Percentiles rank a stretch among this genome's conserved stretches.
These are phyloP conservation scores for Tricholoma sp. DNA, from an alignment of 768 basidiomycete species.

Conservation along the genomic window DNA sequence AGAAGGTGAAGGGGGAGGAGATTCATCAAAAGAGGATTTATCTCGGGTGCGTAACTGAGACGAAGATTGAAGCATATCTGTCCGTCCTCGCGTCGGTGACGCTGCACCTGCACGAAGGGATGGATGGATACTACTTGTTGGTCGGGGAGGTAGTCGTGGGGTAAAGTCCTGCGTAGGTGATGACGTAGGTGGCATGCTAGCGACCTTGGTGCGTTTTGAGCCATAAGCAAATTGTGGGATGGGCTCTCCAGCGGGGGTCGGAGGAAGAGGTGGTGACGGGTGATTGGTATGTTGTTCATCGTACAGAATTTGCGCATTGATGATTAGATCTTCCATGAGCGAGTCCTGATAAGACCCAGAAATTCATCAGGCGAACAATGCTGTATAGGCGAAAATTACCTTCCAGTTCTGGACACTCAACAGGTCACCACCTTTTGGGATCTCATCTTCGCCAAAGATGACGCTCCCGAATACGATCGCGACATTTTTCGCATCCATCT, in stretches of 20 bases:
- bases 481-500: conserved; percentile 92
- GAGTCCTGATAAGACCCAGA: conserved; percentile 28
- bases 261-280: conserved; percentile 66
- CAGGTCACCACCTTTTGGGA: conserved; percentile 73
- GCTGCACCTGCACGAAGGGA: conserved; percentile 53
- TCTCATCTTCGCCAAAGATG: conserved; percentile 89
- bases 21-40: conserved; percentile 21
- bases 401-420: conserved; percentile 71
- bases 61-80: conserved; percentile 19
- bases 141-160: conserved; percentile 64
- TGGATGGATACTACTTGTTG: conserved; percentile 73
- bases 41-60: conserved; percentile 17
- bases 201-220: conserved; percentile 64
- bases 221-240: conserved; percentile 57
- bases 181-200: conserved; percentile 36
- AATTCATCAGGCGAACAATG: not conserved
- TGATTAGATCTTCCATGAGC: conserved; percentile 85
- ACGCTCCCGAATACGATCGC: conserved; percentile 88
- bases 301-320: conserved; percentile 61
- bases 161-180: conserved; percentile 61
- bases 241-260: conserved; percentile 64
- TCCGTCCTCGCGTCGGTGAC: conserved; percentile 39
- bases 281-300: conserved; percentile 42
- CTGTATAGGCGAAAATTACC: conserved; percentile 32
- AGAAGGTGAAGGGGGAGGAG: conserved; percentile 24